Evolutionary conservation across 495 filamentous ascomycete species (phyloP), one percentile per base, ranked within the genome.

Genomic region (Penicillium crystallinum): DNA sequence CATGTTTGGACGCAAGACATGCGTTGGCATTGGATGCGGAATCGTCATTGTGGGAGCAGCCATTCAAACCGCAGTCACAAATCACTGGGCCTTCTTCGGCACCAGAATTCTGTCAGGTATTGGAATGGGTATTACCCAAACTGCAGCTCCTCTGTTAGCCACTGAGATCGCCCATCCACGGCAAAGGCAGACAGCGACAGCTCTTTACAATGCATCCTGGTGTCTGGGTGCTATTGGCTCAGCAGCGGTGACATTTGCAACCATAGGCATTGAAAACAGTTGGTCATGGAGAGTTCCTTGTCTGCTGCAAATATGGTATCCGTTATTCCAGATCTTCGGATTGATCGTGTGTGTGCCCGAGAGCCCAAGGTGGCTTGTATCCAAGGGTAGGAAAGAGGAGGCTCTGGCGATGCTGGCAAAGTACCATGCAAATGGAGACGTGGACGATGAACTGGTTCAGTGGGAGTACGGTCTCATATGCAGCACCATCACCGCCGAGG

Each of bases 401-500:
- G 76, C 73, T 0, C 58, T 70, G 41, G 56, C 44, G 7, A 58
- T 74, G n/a, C 52, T 79, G 9, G 62, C 51, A 0, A 59, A 63
- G 9, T 68, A 75, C 29, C 67, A 77, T 46, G 72, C 60, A 1
- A 64, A 68, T 36, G 64, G 64, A 1, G 53, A 63, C 31, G 42
- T 38, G 14, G 35, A 61, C 25, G 64, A 69, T 31, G 55, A 55
- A 19, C 44, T 63, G n/a, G 67, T 68, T 12, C 61, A 62, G 39
- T 58, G 57, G 37, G 73, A 74, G 33, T 70, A 65, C 38, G 42
- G 62, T 12, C 59, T 67, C 29, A 71, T 69, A 63, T 62, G 61
- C 55, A 47, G 77, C 73, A 69, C 76, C 78, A 69, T 83, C 77
- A 17, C 75, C 81, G 55, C 54, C 22, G 65, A 57, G 42, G 58